Base-by-base conservation (phyloP, 345 rosid genomes). In the Pseudoturritis turrita region DNA sequence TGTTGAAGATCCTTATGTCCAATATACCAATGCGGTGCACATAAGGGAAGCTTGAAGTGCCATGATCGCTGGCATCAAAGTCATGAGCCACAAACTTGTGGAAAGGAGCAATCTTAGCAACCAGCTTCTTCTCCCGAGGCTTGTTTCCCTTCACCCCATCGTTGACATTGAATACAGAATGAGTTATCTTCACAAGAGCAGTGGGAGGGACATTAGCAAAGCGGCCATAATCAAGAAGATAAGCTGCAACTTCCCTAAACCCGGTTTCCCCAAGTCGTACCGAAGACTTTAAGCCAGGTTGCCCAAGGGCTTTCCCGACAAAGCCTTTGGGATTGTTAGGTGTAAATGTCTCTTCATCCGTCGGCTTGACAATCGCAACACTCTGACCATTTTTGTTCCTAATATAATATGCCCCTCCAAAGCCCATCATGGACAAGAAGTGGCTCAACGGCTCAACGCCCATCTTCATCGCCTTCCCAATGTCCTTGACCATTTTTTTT, bases 261-360 rank as follows among this genome's bases (percentile, higher is more conserved):
- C 99, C 99, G 0, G 99, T 89, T 74, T 96, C 99, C 22, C 99
- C 99, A 23, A 96, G 95, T 43, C 99, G 87, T n/a, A 96, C 99
- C 0, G 99, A 96, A 21, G 92, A 89, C 77, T 96, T 96, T 56
- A 96, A 78, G 11, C 99, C 99, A 0, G 97, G 98, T 46, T 90
- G 97, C 46, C 99, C 99, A 23, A 96, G 91, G 4, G 99, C 92
- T 78, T 96, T 96, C 45, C 99, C 99, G 13, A 92, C 87, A 81
- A 96, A 96, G 51, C 98, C 99, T 77, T 96, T 96, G 0, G 98
- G 99, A 57, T 96, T 96, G 80, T 96, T 96, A 7, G 98, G 99
- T 15, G 99, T 98, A 82, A 92, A 96, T 7, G 99, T 98, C 68
- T 96, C 99, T 80, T 96, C 99, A 69, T 96, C 99, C 0, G 99